phyloP scores from a whole-genome alignment of 768 basidiomycete genomes.

The Jaapia argillacea region DNA sequence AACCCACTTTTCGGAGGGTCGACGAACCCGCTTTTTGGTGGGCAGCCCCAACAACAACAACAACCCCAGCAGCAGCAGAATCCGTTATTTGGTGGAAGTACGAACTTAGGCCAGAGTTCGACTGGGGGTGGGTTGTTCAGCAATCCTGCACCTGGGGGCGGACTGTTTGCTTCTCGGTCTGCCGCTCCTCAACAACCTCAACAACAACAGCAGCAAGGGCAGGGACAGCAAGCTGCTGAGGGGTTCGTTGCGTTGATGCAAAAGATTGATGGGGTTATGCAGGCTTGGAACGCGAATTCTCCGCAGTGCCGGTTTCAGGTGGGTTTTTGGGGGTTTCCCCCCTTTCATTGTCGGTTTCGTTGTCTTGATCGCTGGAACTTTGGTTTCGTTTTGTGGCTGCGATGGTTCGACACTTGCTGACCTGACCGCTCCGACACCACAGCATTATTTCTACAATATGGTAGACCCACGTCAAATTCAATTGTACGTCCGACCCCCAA shows the following conservation, averaged over 20 bases:
- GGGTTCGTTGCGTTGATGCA: constrained; percentile 41
- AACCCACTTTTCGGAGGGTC: too few relatives aligned
- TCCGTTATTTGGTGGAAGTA: too few relatives aligned
- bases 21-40: too few relatives aligned
- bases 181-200: constrained; percentile 14
- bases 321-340: constrained; percentile 16
- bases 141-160: constrained; percentile 10
- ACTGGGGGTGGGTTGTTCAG: constrained; percentile 15
- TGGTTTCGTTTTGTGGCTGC: not conserved
- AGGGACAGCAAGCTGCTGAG: too few relatives aligned
- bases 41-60: too few relatives aligned
- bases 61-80: too few relatives aligned
- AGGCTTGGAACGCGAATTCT: constrained; percentile 63
- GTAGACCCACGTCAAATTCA: constrained; percentile 60
- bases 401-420: not conserved
- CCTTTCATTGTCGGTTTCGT: not conserved
- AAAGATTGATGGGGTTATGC: constrained; percentile 52
- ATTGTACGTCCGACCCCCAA: constrained; percentile 61
- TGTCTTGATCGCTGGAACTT: constrained; percentile 3
- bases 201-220: constrained; percentile 7
- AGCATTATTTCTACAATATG: constrained; percentile 83
- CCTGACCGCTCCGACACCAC: not conserved
- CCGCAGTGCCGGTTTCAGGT: constrained; percentile 78
- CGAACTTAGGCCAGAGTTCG: constrained; percentile 2
- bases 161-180: constrained; percentile 16